Evolutionary conservation across 305 asterid species (phyloP).

Genomic region (Solanum hybrid): DNA sequence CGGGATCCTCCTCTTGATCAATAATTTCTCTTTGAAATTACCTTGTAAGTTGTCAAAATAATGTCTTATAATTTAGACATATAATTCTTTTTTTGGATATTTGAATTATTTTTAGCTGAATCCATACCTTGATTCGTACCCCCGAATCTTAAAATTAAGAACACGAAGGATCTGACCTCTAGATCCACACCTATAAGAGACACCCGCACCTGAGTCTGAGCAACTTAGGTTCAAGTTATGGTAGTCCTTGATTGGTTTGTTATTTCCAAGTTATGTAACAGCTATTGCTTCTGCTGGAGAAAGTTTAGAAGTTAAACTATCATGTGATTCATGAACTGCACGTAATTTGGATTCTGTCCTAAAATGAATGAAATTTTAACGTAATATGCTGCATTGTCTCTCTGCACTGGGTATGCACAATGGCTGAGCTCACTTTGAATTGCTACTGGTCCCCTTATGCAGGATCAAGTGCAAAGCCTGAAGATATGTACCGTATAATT

Average conservation of each 20-base stretch:
- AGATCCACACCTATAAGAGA: not conserved
- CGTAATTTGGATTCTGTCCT: not conserved
- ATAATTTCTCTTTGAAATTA: not conserved
- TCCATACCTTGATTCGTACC: not conserved
- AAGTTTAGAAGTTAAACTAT: not conserved
- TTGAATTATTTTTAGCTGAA: not conserved
- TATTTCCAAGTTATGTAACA: not conserved
- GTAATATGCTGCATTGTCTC: slow-evolving; percentile 1
- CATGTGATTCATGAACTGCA: not conserved
- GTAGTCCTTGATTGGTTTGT: not conserved
- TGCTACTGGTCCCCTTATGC: slow-evolving; percentile 14
- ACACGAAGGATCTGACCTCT: not conserved
- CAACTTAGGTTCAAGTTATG: not conserved
- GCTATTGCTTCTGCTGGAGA: not conserved
- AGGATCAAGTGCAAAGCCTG: slow-evolving; percentile 99
- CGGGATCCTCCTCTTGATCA: not conserved
- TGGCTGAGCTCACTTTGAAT: slow-evolving; percentile 4
- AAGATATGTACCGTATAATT: slow-evolving; percentile 90
- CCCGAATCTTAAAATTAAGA: not conserved
- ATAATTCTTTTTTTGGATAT: not conserved
- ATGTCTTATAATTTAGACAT: not conserved
- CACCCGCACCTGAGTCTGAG: not conserved
- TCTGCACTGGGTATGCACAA: not conserved
- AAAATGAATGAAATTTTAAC: not conserved
- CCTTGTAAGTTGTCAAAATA: not conserved